Evolutionary conservation across 164 flowering plant species (phyloP).

Genomic region (Stephania cephalantha): DNA sequence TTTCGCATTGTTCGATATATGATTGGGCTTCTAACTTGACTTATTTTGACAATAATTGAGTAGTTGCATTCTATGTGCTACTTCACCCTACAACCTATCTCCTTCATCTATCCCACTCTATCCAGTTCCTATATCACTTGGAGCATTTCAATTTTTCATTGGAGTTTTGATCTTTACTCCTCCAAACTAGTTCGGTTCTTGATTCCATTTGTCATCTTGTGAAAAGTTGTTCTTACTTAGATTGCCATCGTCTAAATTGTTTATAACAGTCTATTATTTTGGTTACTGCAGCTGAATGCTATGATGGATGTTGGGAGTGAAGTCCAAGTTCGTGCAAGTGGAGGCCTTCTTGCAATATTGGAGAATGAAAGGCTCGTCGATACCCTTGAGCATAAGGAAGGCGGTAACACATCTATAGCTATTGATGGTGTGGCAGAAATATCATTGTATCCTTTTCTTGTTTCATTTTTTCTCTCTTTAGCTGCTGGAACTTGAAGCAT

Average conservation of each 20-base stretch:
- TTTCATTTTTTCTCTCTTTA: neutral
- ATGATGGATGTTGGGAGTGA: constrained; percentile 95
- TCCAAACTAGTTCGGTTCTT: neutral
- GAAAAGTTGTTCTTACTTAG: neutral
- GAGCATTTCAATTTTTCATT: neutral
- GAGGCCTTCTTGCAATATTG: constrained; percentile 91
- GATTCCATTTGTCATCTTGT: neutral
- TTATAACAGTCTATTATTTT: constrained; percentile 1
- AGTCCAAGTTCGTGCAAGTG: constrained; percentile 93
- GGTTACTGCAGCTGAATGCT: constrained; percentile 65
- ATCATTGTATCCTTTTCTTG: constrained; percentile 64
- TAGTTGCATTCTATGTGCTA: neutral
- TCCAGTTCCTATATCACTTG: neutral
- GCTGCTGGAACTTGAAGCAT: neutral
- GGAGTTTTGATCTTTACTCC: neutral
- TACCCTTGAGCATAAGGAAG: constrained; percentile 72
- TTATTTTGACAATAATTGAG: neutral
- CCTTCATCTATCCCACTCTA: neutral
- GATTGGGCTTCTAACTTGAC: neutral
- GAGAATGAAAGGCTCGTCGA: constrained; percentile 92
- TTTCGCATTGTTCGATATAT: neutral
- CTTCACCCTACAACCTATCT: neutral
- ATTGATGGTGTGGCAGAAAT: constrained; percentile 69
- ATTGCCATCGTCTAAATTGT: neutral
- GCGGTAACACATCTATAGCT: constrained; percentile 66